Evolutionary conservation across 768 basidiomycete species (phyloP).

Genomic region (Leccinum broughii): DNA sequence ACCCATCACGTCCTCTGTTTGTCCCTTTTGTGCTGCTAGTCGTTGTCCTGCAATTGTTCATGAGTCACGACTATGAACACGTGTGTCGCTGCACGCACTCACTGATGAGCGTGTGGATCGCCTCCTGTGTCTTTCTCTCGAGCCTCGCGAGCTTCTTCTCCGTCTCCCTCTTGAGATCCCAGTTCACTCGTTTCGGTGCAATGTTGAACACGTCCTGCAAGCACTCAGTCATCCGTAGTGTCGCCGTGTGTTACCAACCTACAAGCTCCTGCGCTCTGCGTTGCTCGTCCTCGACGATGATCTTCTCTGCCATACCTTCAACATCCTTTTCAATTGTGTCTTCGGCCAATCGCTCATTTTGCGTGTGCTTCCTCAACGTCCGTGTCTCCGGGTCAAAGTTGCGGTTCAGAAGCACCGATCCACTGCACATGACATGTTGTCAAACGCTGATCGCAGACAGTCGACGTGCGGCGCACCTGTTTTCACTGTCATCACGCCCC

Average conservation of each 20-base stretch:
- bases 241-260: constrained; percentile 31
- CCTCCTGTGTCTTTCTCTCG: constrained; percentile 89
- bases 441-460: background rate
- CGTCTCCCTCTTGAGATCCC: constrained; percentile 94
- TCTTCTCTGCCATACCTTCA: constrained; percentile 78
- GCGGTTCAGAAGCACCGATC: constrained; percentile 62
- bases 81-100: constrained; percentile 33
- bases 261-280: constrained; percentile 87
- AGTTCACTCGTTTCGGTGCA: constrained; percentile 94
- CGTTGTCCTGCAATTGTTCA: constrained; percentile 63
- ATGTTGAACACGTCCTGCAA: constrained; percentile 92
- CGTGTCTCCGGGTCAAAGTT: constrained; percentile 92
- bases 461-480: constrained; percentile 39
- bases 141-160: constrained; percentile 86
- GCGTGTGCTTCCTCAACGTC: constrained; percentile 66
- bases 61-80: constrained; percentile 11
- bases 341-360: constrained; percentile 56
- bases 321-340: constrained; percentile 91
- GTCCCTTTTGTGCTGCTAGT: constrained; percentile 75
- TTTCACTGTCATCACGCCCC: constrained; percentile 45
- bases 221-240: constrained; percentile 17
- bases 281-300: constrained; percentile 85
- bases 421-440: constrained; percentile 31
- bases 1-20: constrained; percentile 76
- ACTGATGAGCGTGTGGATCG: constrained; percentile 93